phyloP scores from a whole-genome alignment of 2,329 filamentous ascomycete genomes.

The Claviceps sp. region DNA sequence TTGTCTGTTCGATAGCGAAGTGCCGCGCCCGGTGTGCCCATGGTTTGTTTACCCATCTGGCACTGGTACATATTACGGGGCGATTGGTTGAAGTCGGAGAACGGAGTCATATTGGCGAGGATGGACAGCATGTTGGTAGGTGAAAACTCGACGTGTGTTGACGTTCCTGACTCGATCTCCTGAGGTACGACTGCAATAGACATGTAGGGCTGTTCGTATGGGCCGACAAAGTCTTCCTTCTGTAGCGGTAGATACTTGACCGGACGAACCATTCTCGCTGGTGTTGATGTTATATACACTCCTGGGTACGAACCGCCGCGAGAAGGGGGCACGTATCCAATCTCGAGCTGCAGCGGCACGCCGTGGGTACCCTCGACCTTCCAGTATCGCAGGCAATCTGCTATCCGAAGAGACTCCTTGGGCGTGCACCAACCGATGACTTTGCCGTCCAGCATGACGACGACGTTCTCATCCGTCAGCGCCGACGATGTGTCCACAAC shows the following conservation, averaged over 20 bases:
- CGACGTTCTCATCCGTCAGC: conserved; percentile 69
- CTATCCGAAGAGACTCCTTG: conserved; percentile 65
- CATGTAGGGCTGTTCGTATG: conserved; percentile 97
- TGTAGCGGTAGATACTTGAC: conserved; percentile 85
- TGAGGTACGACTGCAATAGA: conserved; percentile 84
- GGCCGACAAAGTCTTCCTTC: conserved; percentile 77
- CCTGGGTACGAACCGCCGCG: conserved; percentile 91
- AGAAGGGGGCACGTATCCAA: conserved; percentile 81
- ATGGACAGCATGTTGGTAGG: conserved; percentile 97
- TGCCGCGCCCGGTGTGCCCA: conserved; percentile 88
- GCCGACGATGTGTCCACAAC: conserved; percentile 64
- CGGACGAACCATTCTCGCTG: conserved; percentile 77
- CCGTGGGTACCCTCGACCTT: conserved; percentile 79
- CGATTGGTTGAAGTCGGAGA: conserved; percentile 97
- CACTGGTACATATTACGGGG: conserved; percentile 99
- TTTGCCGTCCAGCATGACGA: conserved; percentile 79
- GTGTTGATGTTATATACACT: conserved; percentile 80
- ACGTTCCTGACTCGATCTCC: conserved; percentile 77
- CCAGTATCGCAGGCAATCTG: conserved; percentile 83
- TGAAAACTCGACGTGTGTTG: conserved; percentile 86
- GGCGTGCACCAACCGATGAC: conserved; percentile 86
- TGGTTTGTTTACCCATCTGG: conserved; percentile 99
- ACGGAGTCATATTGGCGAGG: conserved; percentile 95
- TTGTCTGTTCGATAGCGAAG: conserved; percentile 85
- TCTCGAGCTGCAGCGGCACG: conserved; percentile 74